Conservation (phyloP, 805 yeast genomes). For the Barnettozyma botsteinii region DNA sequence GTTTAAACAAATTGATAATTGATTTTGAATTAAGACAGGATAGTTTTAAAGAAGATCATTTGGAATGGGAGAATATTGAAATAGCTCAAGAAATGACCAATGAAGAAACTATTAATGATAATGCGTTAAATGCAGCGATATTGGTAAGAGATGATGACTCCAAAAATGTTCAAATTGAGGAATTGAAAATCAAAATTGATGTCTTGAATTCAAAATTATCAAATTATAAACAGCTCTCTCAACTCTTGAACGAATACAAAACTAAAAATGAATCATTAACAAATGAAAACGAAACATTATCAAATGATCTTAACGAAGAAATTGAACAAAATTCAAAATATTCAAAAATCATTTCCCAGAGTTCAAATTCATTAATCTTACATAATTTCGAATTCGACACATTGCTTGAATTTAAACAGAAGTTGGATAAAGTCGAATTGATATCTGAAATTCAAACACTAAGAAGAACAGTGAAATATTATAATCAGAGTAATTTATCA, state of each 20-base stretch:
- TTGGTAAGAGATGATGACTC: neutral
- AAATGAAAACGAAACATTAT: conserved; percentile 13
- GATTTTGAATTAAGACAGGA: neutral
- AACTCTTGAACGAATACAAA: conserved; percentile 22
- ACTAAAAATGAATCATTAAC: conserved; percentile 16
- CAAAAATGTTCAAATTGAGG: conserved; percentile 30
- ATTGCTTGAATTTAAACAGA: conserved; percentile 30
- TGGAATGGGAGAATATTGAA: neutral
- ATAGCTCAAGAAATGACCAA: neutral
- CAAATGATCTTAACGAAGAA: conserved; percentile 13
- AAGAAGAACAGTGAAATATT: conserved; percentile 25
- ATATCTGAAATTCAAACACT: conserved; percentile 41
- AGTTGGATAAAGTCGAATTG: conserved; percentile 31
- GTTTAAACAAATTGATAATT: neutral
- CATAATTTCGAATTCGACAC: conserved; percentile 29
- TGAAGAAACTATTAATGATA: neutral
- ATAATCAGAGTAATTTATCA: conserved; percentile 1
- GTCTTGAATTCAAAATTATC: conserved; percentile 40
- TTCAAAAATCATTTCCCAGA: conserved; percentile 4
- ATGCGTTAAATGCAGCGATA: neutral
- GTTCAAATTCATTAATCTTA: conserved; percentile 22
- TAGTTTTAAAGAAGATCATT: neutral
- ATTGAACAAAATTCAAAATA: conserved; percentile 19
- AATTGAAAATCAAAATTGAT: conserved; percentile 39
- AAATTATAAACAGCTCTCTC: conserved; percentile 28